Percentiles rank a stretch among this genome's conserved stretches.
Conservation (phyloP, 164 flowering plant species). For the Piper betle region DNA sequence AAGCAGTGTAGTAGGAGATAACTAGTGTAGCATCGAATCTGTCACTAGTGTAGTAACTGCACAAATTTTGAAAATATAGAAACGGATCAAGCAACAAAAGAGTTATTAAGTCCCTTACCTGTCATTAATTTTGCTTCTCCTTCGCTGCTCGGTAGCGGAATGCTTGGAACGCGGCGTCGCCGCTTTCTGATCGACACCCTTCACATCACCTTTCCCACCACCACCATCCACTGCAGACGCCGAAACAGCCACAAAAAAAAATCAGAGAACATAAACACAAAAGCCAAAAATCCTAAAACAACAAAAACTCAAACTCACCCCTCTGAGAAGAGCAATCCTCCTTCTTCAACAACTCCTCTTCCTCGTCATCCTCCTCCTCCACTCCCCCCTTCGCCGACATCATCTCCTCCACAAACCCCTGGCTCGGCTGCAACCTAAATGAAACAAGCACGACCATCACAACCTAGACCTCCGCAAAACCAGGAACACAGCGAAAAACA, state of each 20-base stretch:
- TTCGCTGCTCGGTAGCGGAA: constrained; percentile 91
- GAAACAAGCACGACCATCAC: neutral
- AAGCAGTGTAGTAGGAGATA: no score
- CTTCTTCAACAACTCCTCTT: constrained; percentile 45
- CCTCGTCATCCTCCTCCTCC: constrained; percentile 57
- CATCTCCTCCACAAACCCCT: constrained; percentile 62
- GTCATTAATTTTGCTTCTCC: constrained; percentile 92
- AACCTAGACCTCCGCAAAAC: neutral
- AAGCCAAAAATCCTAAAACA: neutral
- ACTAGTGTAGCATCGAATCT: no score
- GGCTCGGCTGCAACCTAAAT: constrained; percentile 22
- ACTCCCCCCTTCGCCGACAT: constrained; percentile 42
- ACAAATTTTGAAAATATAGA: no score
- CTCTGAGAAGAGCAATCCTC: constrained; percentile 47
- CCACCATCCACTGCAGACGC: constrained; percentile 29
- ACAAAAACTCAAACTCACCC: constrained; percentile 19
- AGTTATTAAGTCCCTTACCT: no score
- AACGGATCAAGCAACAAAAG: no score
- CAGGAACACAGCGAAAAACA: constrained; percentile 1
- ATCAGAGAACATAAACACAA: neutral
- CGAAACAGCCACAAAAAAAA: constrained; percentile 1
- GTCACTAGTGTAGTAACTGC: no score
- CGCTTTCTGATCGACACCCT: constrained; percentile 45
- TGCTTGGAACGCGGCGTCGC: constrained; percentile 73
- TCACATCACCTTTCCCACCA: constrained; percentile 19